These are phyloP conservation scores for Tetrahymena elliotti DNA, from an alignment of 73 alveolate species.

Conservation along the genomic window DNA sequence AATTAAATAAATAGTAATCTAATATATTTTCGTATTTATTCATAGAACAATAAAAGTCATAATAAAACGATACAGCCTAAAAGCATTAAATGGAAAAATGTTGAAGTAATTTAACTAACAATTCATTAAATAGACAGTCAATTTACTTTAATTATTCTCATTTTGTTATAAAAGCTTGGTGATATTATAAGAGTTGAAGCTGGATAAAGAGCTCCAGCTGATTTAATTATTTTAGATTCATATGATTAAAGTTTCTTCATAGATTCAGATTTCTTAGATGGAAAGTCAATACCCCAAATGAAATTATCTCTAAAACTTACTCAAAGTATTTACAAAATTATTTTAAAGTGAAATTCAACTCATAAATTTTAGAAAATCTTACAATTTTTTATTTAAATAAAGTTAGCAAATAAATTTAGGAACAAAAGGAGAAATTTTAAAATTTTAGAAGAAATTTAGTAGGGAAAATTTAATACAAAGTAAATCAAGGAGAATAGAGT, in stretches of 20 bases:
- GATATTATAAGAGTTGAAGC: neutral
- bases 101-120: neutral
- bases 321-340: neutral
- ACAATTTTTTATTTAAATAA: no score
- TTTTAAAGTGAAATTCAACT: neutral
- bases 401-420: neutral
- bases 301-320: neutral
- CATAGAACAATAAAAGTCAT: neutral
- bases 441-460: neutral
- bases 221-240: neutral
- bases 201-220: neutral
- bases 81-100: neutral
- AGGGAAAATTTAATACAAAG: neutral
- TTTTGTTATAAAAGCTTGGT: neutral
- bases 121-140: no score
- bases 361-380: no score
- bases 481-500: neutral
- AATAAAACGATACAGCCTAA: neutral
- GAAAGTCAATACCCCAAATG: neutral
- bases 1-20: neutral
- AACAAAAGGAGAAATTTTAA: neutral
- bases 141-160: no score
- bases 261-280: neutral
- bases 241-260: neutral
- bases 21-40: neutral